Conservation (phyloP, 176 grass and related monocot genomes). For the Carex littledalei region DNA sequence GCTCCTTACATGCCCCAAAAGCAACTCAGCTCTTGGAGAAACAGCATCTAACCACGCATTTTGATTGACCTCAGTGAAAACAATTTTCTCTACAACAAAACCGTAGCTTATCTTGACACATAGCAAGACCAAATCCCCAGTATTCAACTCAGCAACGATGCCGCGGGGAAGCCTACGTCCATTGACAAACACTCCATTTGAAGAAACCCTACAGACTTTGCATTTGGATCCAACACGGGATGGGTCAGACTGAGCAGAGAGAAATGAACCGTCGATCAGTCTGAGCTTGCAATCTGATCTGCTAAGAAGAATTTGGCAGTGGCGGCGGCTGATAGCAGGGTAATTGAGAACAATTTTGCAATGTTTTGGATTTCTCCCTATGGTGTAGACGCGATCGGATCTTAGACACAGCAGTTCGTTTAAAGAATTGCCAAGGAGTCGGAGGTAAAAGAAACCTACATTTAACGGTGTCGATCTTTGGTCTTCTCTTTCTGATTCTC, state of each 20-base stretch:
- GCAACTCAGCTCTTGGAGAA: slow-evolving; percentile 42
- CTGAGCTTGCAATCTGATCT: slow-evolving; percentile 35
- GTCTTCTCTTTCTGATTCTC: not conserved
- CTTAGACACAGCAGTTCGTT: slow-evolving; percentile 36
- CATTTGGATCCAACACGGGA: not conserved
- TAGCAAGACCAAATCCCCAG: slow-evolving; percentile 4
- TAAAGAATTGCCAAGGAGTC: slow-evolving; percentile 15
- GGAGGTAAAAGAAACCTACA: slow-evolving; percentile 55
- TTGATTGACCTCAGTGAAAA: slow-evolving; percentile 22
- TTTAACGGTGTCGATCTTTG: not conserved
- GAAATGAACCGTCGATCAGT: slow-evolving; percentile 29
- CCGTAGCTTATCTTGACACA: slow-evolving; percentile 23
- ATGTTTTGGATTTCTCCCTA: slow-evolving; percentile 18
- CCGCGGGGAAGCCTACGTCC: slow-evolving; percentile 27
- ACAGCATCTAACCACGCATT: slow-evolving; percentile 2
- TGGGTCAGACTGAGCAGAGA: not conserved
- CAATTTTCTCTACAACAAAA: slow-evolving; percentile 57
- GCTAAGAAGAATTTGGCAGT: slow-evolving; percentile 41
- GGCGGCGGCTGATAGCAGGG: slow-evolving; percentile 11
- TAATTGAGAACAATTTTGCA: slow-evolving; percentile 6
- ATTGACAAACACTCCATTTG: slow-evolving; percentile 40
- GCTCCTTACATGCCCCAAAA: slow-evolving; percentile 46
- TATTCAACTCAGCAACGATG: slow-evolving; percentile 22
- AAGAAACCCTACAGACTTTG: slow-evolving; percentile 8
- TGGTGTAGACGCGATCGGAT: slow-evolving; percentile 50